These are phyloP conservation scores for Phellopilus nigrolimitatus DNA, from an alignment of 1,284 basidiomycete species.

Conservation along the genomic window DNA sequence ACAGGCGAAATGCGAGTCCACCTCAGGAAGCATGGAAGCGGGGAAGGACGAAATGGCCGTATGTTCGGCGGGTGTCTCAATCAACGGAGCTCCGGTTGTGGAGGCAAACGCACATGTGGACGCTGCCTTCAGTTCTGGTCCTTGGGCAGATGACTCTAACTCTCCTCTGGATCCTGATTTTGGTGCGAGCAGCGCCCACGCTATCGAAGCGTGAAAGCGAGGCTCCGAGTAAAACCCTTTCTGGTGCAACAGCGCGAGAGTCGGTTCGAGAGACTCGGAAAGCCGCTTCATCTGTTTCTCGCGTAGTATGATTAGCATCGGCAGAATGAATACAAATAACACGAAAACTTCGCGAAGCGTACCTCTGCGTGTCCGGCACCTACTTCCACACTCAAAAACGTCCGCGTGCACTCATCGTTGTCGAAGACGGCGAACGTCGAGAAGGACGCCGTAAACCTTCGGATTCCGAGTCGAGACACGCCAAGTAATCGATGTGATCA, in stretches of 20 bases:
- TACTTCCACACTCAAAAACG: conserved; percentile 69
- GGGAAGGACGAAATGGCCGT: conserved; percentile 20
- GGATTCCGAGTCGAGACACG: background rate
- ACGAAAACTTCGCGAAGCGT: conserved; percentile 19
- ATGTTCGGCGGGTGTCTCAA: background rate
- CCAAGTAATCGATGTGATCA: conserved; percentile 1
- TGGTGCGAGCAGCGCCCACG: conserved; percentile 60
- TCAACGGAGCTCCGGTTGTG: background rate
- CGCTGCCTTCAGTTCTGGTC: background rate
- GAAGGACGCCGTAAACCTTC: conserved; percentile 70
- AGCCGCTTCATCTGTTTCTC: conserved; percentile 47
- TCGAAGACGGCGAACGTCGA: conserved; percentile 60
- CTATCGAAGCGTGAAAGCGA: conserved; percentile 77
- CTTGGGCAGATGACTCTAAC: background rate
- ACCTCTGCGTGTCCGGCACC: conserved; percentile 76
- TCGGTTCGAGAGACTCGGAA: conserved; percentile 47
- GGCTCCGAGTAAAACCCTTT: conserved; percentile 69
- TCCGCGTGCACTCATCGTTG: conserved; percentile 76
- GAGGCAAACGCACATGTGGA: too few relatives aligned
- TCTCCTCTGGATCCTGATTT: background rate
- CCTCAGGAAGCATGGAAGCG: conserved; percentile 9
- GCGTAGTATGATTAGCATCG: conserved; percentile 6
- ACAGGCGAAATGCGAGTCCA: conserved; percentile 21
- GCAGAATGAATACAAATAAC: conserved; percentile 16
- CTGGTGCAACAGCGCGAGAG: conserved; percentile 55